A percentile compares a stretch with the other conserved stretches of the same genome.
Evolutionary conservation across 2,329 filamentous ascomycete genomes (phyloP).

Genomic region (Pyrenophora graminea): DNA sequence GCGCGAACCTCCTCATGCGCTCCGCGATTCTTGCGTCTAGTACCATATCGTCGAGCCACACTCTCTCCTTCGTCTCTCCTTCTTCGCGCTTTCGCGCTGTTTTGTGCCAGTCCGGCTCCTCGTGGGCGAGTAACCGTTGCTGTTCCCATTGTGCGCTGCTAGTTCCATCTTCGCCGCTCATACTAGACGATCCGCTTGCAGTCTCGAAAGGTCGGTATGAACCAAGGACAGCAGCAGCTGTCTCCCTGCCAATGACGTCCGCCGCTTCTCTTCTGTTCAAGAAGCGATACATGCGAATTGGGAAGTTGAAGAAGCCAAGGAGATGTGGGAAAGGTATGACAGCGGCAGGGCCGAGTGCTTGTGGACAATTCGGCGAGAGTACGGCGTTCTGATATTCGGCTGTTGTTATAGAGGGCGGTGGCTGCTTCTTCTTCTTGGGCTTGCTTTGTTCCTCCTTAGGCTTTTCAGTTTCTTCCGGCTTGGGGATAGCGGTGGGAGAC

Average conservation of each 20-base stretch:
- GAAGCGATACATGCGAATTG: slow-evolving; percentile 83
- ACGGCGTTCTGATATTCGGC: slow-evolving; percentile 70
- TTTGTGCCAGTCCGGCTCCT: slow-evolving; percentile 85
- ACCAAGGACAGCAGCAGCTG: slow-evolving; percentile 79
- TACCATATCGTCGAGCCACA: slow-evolving; percentile 76
- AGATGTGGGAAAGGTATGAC: slow-evolving; percentile 83
- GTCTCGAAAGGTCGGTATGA: slow-evolving; percentile 53
- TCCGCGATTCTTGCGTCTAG: slow-evolving; percentile 75
- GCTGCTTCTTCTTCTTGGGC: slow-evolving; percentile 60
- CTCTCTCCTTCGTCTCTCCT: slow-evolving; percentile 59
- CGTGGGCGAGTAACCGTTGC: slow-evolving; percentile 65
- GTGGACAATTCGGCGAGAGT: slow-evolving; percentile 69
- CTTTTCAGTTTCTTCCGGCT: slow-evolving; percentile 33
- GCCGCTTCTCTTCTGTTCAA: slow-evolving; percentile 83
- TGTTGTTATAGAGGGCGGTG: slow-evolving; percentile 72
- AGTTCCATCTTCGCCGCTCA: slow-evolving; percentile 37
- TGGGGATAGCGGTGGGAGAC: slow-evolving; percentile 40
- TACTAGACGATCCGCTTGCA: slow-evolving; percentile 28
- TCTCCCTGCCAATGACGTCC: slow-evolving; percentile 83
- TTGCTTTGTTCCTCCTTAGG: slow-evolving; percentile 49
- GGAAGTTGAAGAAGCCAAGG: slow-evolving; percentile 89
- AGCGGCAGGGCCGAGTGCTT: slow-evolving; percentile 71
- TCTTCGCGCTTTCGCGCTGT: slow-evolving; percentile 63
- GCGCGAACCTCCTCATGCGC: slow-evolving; percentile 79
- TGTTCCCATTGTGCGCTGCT: slow-evolving; percentile 60